Evolutionary conservation across 1,139 yeast species (phyloP).

Genomic region (Lodderomyces metapsilosis): DNA sequence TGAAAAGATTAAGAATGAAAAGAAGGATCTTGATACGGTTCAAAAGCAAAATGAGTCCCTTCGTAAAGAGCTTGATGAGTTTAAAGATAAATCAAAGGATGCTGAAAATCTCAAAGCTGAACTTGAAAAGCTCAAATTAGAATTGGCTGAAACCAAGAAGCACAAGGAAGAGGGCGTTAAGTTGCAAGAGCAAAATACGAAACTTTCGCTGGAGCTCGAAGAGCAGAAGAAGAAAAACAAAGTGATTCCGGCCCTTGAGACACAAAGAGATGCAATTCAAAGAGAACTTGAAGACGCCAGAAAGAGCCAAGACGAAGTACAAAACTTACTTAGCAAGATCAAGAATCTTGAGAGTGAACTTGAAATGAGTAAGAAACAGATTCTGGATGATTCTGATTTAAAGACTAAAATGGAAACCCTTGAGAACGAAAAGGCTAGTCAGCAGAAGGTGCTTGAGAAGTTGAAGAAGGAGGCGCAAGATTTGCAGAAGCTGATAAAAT

Average conservation of each 20-base stretch:
- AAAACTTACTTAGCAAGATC: background rate
- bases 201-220: constrained; percentile 2
- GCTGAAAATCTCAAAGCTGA: constrained; percentile 16
- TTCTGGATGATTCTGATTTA: background rate
- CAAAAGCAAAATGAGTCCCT: constrained; percentile 4
- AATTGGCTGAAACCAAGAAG: constrained; percentile 2
- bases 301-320: background rate
- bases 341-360: background rate
- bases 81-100: background rate
- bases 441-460: constrained; percentile 4
- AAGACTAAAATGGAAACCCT: background rate
- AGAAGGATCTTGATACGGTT: constrained; percentile 4
- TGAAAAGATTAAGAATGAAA: constrained; percentile 14
- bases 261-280: background rate
- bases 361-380: background rate
- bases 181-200: constrained; percentile 2
- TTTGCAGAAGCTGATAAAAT: constrained; percentile 1
- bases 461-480: constrained; percentile 2
- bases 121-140: constrained; percentile 7
- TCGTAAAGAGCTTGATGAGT: constrained; percentile 1
- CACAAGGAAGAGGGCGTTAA: constrained; percentile 1
- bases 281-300: background rate
- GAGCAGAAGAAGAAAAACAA: constrained; percentile 17
- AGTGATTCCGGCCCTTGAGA: background rate
- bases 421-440: background rate